These are phyloP conservation scores for Alternaria tenuissima DNA, from an alignment of 2,329 filamentous ascomycete species.

Conservation along the genomic window DNA sequence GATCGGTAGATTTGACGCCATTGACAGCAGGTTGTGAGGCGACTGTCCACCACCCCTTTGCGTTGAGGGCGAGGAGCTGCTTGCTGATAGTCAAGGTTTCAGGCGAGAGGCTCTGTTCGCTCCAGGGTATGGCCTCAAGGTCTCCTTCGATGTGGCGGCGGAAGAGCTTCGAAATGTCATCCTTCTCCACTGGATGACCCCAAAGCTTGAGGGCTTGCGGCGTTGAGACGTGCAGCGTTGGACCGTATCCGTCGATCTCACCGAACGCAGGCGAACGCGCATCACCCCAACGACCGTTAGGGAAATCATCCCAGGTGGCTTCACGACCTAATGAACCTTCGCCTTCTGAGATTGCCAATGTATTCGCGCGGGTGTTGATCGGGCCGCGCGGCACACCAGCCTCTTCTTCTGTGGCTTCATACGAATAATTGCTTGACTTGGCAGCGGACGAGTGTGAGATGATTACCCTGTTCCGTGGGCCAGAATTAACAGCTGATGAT, in stretches of 20 bases:
- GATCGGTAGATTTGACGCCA: slow-evolving; percentile 77
- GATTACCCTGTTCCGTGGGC: slow-evolving; percentile 87
- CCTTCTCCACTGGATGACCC: slow-evolving; percentile 74
- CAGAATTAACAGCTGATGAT: slow-evolving; percentile 81
- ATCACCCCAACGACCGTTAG: slow-evolving; percentile 95
- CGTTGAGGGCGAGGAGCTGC: slow-evolving; percentile 79
- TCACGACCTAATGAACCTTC: slow-evolving; percentile 88
- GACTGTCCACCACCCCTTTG: slow-evolving; percentile 92
- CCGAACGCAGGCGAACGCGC: slow-evolving; percentile 86
- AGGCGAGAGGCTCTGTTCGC: slow-evolving; percentile 83
- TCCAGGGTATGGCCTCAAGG: slow-evolving; percentile 88
- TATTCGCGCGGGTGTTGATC: slow-evolving; percentile 81
- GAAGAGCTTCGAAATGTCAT: slow-evolving; percentile 84
- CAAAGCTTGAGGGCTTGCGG: slow-evolving; percentile 83
- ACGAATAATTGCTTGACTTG: slow-evolving; percentile 58
- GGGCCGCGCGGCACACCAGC: slow-evolving; percentile 76
- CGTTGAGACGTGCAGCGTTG: slow-evolving; percentile 91
- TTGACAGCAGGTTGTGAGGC: slow-evolving; percentile 96
- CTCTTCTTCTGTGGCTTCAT: slow-evolving; percentile 77
- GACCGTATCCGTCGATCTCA: slow-evolving; percentile 97
- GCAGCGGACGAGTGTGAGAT: slow-evolving; percentile 69
- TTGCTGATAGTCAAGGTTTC: slow-evolving; percentile 84
- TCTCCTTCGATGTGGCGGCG: slow-evolving; percentile 80
- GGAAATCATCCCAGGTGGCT: slow-evolving; percentile 98
- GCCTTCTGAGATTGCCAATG: slow-evolving; percentile 91